Conservation (phyloP, 2,329 filamentous ascomycete genomes). For the Fusarium sp. region DNA sequence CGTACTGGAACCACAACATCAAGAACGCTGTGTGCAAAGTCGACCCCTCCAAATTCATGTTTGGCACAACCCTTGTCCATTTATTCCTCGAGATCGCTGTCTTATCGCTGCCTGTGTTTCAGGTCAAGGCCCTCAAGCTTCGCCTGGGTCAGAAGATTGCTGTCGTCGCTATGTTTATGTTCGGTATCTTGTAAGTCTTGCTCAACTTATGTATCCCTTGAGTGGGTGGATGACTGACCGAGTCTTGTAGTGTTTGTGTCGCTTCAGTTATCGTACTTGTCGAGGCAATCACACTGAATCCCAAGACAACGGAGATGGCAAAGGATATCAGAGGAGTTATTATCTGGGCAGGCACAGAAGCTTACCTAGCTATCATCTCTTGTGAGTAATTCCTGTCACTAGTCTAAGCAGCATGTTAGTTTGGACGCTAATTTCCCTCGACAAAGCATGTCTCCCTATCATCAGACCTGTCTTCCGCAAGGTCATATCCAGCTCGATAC, state of each 20-base stretch:
- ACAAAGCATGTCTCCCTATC: conserved; percentile 29
- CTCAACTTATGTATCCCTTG: background rate
- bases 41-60: conserved; percentile 32
- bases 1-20: conserved; percentile 31
- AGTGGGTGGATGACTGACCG: background rate
- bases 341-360: conserved; percentile 28
- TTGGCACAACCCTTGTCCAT: conserved; percentile 32
- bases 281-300: conserved; percentile 21
- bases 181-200: conserved; percentile 34
- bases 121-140: conserved; percentile 30
- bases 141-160: conserved; percentile 26
- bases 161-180: conserved; percentile 33
- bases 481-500: conserved; percentile 15
- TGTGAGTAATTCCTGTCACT: conserved; percentile 14
- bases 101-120: conserved; percentile 27
- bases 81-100: conserved; percentile 29
- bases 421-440: background rate
- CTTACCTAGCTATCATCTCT: conserved; percentile 29
- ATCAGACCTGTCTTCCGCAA: conserved; percentile 25
- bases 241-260: conserved; percentile 12
- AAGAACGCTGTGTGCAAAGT: conserved; percentile 28
- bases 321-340: conserved; percentile 29
- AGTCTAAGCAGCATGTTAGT: background rate
- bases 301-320: conserved; percentile 28
- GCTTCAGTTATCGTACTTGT: conserved; percentile 27